Evolutionary conservation across 768 basidiomycete genomes (phyloP), one percentile per base, ranked within the genome.

Genomic region (Leccinellum rugosiceps): DNA sequence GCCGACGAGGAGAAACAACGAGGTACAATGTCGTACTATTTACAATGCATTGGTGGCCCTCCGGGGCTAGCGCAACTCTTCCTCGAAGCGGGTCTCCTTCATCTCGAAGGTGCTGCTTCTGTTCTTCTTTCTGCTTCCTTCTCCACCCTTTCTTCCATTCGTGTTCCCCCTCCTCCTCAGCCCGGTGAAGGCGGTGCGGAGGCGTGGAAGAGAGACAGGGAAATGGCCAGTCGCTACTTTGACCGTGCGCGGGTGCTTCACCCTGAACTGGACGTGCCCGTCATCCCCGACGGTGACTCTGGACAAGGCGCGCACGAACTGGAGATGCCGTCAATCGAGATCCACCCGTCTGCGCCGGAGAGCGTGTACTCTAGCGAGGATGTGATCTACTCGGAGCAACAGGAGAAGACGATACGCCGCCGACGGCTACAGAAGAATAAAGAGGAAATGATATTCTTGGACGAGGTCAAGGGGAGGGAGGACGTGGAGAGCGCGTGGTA

Each of bases 401-500:
- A 55, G 48, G 67, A 61, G 53, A 57, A 53, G 73, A 49, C 76
- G 72, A 61, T 76, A 17, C 67, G 79, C 15, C 75, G 81, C 17
- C 77, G 80, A 56, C 76, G 85, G 57, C 72, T 43, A 19, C 41
- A 19, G 41, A 43, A 77, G 34, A 83, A 78, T 73, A 82, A 85
- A 65, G 83, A 85, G 43, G 85, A 83, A 57, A 69, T 80, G 61
- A 67, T 78, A 63, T 81, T 57, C 65, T 75, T 77, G 58, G 74
- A 77, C 35, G 77, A 75, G 34, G 70, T 77, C 45, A 79, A 80
- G 56, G 66, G 80, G 7, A 70, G 65, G 50, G 82, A 83, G 21
- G 84, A 86, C 34, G 76, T 86, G 38, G 88, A 90, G 55, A 82
- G 77, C 70, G 79, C 88, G 23, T 92, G 90, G 90, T 92, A 90